Conservation (phyloP, 768 basidiomycete species). For the Ramaria sp. region DNA sequence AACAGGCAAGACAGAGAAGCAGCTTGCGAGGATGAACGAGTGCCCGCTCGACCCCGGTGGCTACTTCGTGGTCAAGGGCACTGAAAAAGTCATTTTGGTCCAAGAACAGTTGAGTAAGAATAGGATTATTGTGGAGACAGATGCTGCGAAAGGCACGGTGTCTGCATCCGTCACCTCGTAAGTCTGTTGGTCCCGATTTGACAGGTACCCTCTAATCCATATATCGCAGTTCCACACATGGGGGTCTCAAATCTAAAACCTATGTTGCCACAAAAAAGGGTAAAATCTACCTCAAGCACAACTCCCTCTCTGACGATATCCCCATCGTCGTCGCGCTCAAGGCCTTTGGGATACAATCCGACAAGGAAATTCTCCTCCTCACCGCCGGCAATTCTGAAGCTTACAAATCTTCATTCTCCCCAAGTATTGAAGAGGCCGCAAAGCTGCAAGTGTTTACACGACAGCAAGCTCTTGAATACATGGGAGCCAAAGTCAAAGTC, state of each 20-base stretch:
- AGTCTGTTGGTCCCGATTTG: constrained; percentile 21
- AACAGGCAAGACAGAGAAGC: constrained; percentile 60
- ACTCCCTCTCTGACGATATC: constrained; percentile 94
- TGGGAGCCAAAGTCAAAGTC: constrained; percentile 86
- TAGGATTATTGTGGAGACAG: constrained; percentile 96
- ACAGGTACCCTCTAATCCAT: constrained; percentile 1
- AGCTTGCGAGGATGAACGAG: constrained; percentile 91
- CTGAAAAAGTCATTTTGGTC: constrained; percentile 97
- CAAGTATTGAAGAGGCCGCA: constrained; percentile 90
- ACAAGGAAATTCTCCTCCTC: constrained; percentile 93
- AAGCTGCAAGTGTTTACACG: constrained; percentile 85
- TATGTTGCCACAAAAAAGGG: constrained; percentile 94
- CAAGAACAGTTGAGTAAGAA: constrained; percentile 99
- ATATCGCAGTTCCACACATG: constrained; percentile 56
- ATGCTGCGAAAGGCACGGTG: constrained; percentile 78
- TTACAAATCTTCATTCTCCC: constrained; percentile 78
- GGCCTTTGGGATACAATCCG: constrained; percentile 91
- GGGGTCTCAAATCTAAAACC: constrained; percentile 89
- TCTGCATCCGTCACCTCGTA: constrained; percentile 96
- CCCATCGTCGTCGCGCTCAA: constrained; percentile 95
- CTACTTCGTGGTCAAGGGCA: constrained; percentile 98
- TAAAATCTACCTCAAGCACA: constrained; percentile 93
- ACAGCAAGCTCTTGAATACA: constrained; percentile 90
- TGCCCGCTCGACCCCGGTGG: constrained; percentile 99
- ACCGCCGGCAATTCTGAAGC: constrained; percentile 87